Base-by-base conservation (phyloP, 768 basidiomycete species). In the Trametes gibbosa region DNA sequence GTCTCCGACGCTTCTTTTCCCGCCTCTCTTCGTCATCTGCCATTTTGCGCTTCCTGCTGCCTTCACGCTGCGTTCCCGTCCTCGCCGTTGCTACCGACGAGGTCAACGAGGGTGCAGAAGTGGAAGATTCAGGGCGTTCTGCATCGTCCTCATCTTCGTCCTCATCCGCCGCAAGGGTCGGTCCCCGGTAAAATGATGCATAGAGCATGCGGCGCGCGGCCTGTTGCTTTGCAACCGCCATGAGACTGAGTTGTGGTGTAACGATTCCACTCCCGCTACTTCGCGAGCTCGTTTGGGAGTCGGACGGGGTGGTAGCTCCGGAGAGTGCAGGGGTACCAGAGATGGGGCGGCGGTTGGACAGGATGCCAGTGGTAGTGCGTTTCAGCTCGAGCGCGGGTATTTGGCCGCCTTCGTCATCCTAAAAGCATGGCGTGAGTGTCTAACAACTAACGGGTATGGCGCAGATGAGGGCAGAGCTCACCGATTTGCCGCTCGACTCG, bases 151-250 rank as follows among this genome's bases (percentile, higher is more conserved):
- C 50, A 34, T 53, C 49, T 34, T 71, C 65, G 10, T 65, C 65
- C 29, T 71, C 65, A 6, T 65, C 66, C 23, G 81, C 81, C 1
- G 81, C 82, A 17, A 92, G 71, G 34, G 87, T 75, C 19, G 89
- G 85, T 0, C 93, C 95, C 23, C 87, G 83, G 67, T 88, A 90
- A 71, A 97, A 96, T 58, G 79, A 79, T 4, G 91, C 78, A 70
- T 97, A 98, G 3, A 98, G 78, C 19, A 77, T 79, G 12, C 82
- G 78, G 60, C 81, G 84, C 0, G 93, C 95, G 10, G 90, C 85
- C 63, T 92, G 89, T 45, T 87, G 79, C 71, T 92, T 92, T 5
- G 92, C 90, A 3, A 75, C 70, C 0, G 83, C 76, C 53, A 93
- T 68, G 13, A 92, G 71, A 56, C 76, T 84, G 19, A 79, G 72